These are phyloP conservation scores for Ziziphus jujuba DNA, from an alignment of 306 rosid species.

Conservation along the genomic window DNA sequence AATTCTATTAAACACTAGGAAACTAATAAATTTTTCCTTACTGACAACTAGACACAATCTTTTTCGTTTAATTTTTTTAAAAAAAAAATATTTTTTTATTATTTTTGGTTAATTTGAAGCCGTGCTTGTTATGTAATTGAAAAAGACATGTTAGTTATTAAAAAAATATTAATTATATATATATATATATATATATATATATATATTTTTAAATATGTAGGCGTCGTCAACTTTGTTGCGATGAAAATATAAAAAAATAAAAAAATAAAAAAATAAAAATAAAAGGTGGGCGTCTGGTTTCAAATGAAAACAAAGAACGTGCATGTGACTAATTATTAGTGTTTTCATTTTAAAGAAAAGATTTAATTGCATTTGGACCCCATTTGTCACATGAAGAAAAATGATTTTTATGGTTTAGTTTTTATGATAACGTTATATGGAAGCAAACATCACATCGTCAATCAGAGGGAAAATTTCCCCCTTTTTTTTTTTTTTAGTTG, in stretches of 20 bases:
- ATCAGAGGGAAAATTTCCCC: not conserved
- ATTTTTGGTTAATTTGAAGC: not conserved
- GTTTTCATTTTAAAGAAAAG: not conserved
- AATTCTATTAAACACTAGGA: constrained; percentile 26
- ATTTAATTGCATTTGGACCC: constrained; percentile 10
- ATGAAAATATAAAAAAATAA: no score
- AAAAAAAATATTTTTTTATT: no score
- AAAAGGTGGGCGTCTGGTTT: no score
- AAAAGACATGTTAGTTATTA: constrained; percentile 12
- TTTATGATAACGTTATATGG: not conserved
- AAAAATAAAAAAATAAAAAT: no score
- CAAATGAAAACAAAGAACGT: not conserved
- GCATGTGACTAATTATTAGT: constrained; percentile 9
- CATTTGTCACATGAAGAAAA: not conserved
- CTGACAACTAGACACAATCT: constrained; percentile 27
- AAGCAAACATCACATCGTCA: not conserved
- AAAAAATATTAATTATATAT: no score
- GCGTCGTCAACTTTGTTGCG: no score
- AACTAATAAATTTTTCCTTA: constrained; percentile 28
- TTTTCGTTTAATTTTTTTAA: no score
- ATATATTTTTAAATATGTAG: no score
- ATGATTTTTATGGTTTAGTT: not conserved
- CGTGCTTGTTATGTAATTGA: no score
- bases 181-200: no score
- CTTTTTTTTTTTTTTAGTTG: not conserved